Evolutionary conservation across 495 filamentous ascomycete genomes (phyloP).

Genomic region (Podospora anserina): DNA sequence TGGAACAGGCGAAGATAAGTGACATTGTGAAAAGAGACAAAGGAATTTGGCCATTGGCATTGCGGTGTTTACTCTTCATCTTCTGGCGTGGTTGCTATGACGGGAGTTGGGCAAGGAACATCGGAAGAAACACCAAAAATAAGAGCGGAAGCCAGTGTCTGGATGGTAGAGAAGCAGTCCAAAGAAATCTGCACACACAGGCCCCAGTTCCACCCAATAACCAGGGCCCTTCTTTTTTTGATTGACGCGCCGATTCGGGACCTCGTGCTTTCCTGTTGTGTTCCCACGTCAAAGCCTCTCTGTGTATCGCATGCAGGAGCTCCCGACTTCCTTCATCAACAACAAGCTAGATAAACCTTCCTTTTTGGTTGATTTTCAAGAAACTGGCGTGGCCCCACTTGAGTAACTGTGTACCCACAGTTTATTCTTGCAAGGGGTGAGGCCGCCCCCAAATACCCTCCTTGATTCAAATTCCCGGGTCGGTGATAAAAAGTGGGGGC

Average conservation of each 20-base stretch:
- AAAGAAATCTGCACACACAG: background rate
- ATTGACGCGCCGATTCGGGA: background rate
- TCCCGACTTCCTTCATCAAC: background rate
- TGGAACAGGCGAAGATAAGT: background rate
- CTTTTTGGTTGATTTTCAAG: background rate
- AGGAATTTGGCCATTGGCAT: background rate
- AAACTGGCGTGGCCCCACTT: background rate
- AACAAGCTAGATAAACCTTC: background rate
- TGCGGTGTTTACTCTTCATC: background rate
- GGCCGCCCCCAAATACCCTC: background rate
- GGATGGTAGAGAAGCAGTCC: background rate
- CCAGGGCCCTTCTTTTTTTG: background rate
- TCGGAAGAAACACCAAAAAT: background rate
- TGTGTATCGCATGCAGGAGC: background rate
- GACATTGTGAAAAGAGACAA: background rate
- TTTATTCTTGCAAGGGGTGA: background rate
- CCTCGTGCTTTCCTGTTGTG: background rate
- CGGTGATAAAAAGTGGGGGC: background rate
- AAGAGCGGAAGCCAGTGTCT: background rate
- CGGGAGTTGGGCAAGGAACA: background rate
- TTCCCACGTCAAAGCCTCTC: background rate
- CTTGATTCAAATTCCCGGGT: background rate
- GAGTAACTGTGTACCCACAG: background rate
- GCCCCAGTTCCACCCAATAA: background rate
- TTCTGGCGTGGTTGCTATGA: background rate